Percentiles rank a stretch among this genome's conserved stretches.
These are phyloP conservation scores for Trichoderma arundinaceum DNA, from an alignment of 2,329 filamentous ascomycete species.

Conservation along the genomic window DNA sequence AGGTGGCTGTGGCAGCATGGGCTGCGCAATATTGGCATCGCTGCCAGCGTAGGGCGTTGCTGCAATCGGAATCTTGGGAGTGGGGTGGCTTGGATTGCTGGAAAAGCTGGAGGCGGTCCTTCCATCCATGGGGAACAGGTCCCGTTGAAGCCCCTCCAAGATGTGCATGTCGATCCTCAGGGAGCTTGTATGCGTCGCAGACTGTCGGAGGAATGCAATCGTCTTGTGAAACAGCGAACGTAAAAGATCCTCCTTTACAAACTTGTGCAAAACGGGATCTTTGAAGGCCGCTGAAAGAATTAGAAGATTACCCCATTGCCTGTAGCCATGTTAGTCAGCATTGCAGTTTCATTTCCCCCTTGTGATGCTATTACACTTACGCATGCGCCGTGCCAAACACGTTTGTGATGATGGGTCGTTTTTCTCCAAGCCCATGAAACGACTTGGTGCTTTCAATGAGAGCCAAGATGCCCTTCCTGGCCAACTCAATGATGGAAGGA, in stretches of 20 bases:
- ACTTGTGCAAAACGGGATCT: slow-evolving; percentile 64
- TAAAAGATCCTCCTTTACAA: slow-evolving; percentile 63
- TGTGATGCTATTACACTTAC: slow-evolving; percentile 61
- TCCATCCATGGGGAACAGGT: slow-evolving; percentile 48
- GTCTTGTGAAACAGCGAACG: slow-evolving; percentile 71
- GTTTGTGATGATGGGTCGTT: slow-evolving; percentile 87
- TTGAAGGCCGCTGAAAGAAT: slow-evolving; percentile 83
- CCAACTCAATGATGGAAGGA: slow-evolving; percentile 58
- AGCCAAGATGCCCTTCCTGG: slow-evolving; percentile 69
- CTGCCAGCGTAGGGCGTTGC: slow-evolving; percentile 26
- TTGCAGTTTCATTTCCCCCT: neutral
- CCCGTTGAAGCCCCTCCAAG: slow-evolving; percentile 61
- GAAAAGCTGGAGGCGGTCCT: slow-evolving; percentile 51
- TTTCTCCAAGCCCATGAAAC: slow-evolving; percentile 69
- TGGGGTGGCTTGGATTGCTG: slow-evolving; percentile 42
- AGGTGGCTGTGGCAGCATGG: slow-evolving; percentile 8
- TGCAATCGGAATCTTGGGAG: slow-evolving; percentile 35
- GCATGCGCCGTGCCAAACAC: slow-evolving; percentile 95
- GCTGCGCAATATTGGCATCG: slow-evolving; percentile 21
- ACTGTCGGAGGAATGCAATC: slow-evolving; percentile 74
- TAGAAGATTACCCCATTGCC: slow-evolving; percentile 95
- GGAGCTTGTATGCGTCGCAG: slow-evolving; percentile 75
- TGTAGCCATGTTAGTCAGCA: slow-evolving; percentile 45
- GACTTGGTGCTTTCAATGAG: slow-evolving; percentile 85
- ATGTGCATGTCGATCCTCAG: slow-evolving; percentile 77